Evolutionary conservation across 208 protist species (phyloP).

Genomic region (Trypanosoma melophagium): DNA sequence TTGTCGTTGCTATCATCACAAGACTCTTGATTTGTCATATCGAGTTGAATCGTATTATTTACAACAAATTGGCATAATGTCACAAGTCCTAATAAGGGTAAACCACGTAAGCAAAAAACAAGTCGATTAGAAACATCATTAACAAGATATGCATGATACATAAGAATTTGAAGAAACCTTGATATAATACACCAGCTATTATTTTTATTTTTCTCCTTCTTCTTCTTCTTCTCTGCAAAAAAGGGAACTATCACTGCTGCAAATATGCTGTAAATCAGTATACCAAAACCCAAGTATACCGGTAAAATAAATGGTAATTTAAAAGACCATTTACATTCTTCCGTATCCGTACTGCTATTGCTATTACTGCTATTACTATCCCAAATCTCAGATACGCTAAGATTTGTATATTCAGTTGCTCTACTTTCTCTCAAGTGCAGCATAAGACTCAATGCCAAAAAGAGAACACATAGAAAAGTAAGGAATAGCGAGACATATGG

Average conservation of each 20-base stretch:
- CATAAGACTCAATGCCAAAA: constrained; percentile 1
- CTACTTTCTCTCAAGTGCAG: constrained; percentile 3
- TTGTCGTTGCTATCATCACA: not conserved
- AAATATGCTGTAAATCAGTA: constrained; percentile 5
- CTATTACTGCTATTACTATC: not conserved
- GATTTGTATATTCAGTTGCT: too few species aligned
- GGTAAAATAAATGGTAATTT: constrained; percentile 4
- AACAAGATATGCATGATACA: constrained; percentile 8
- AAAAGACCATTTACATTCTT: constrained; percentile 20
- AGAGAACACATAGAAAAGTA: constrained; percentile 5
- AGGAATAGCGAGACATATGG: constrained; percentile 4
- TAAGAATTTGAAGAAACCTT: constrained; percentile 3
- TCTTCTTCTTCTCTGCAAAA: not conserved
- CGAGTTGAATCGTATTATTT: constrained; percentile 9
- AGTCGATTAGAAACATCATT: constrained; percentile 19
- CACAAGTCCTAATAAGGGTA: constrained; percentile 20
- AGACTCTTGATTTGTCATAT: not conserved
- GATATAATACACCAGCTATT: not conserved
- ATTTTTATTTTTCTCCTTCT: not conserved
- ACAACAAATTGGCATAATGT: constrained; percentile 14
- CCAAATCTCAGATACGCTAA: too few species aligned
- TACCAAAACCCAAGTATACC: constrained; percentile 12
- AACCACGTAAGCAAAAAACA: constrained; percentile 22
- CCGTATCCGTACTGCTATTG: not conserved
- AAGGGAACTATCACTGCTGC: constrained; percentile 11